These are phyloP conservation scores for Cladorrhinum samala DNA, from an alignment of 495 filamentous ascomycete species.

Conservation along the genomic window DNA sequence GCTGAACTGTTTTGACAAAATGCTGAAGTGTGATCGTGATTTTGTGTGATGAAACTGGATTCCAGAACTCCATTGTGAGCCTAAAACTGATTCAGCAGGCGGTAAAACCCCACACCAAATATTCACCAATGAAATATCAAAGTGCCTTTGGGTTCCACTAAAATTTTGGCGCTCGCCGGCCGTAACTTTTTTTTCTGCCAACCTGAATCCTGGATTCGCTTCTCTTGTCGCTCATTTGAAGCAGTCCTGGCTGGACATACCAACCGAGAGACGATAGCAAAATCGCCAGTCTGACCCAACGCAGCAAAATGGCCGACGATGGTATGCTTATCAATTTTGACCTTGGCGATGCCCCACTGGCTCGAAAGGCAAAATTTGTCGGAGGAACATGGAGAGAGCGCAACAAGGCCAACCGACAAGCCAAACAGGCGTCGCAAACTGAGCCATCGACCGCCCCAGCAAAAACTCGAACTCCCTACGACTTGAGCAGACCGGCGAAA, in stretches of 20 bases:
- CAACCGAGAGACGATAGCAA: no score
- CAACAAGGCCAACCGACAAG: constrained; percentile 68
- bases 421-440: constrained; percentile 32
- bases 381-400: constrained; percentile 91
- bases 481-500: constrained; percentile 33
- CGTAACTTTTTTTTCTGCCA: constrained; percentile 27
- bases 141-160: constrained; percentile 1
- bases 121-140: neutral
- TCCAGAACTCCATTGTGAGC: no score
- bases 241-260: no score
- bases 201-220: neutral
- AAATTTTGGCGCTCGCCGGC: constrained; percentile 1
- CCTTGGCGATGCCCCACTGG: constrained; percentile 54
- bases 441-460: constrained; percentile 6
- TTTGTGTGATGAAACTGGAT: no score
- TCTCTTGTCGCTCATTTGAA: no score
- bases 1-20: no score
- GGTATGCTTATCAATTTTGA: constrained; percentile 92
- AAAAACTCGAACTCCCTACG: constrained; percentile 15
- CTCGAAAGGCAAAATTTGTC: constrained; percentile 63
- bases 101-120: constrained; percentile 8
- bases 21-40: no score
- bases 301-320: constrained; percentile 75
- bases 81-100: constrained; percentile 13
- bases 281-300: no score